Evolutionary conservation across 1,284 basidiomycete species (phyloP).

Genomic region (Cystobasidium pallidum): DNA sequence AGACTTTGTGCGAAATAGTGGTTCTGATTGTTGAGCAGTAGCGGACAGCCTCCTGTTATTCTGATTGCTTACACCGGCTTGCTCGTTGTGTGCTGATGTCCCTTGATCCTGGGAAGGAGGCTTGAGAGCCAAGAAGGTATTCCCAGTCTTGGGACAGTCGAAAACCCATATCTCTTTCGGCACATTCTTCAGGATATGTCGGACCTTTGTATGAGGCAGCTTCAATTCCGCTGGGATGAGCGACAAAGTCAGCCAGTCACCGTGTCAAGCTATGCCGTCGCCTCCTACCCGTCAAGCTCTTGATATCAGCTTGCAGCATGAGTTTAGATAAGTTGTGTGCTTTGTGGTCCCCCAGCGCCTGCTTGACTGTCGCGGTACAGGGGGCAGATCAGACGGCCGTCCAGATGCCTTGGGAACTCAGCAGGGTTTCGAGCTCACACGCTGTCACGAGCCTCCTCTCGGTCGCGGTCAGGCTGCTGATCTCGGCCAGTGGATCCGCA

Average conservation of each 20-base stretch:
- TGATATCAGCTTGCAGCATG: constrained; percentile 7
- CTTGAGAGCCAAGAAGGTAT: not conserved
- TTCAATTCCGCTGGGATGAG: constrained; percentile 8
- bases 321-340: constrained; percentile 7
- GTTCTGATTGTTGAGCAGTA: not conserved
- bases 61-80: not conserved
- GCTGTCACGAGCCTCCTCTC: constrained; percentile 5
- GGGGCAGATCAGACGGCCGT: not conserved
- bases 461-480: constrained; percentile 9
- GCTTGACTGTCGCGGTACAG: constrained; percentile 1
- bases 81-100: not conserved
- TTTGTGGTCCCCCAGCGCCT: constrained; percentile 11
- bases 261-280: no score
- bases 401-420: not conserved
- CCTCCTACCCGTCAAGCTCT: not conserved
- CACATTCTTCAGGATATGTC: constrained; percentile 14
- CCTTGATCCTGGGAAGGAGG: not conserved
- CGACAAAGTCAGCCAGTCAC: not conserved
- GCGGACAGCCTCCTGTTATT: not conserved
- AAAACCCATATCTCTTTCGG: not conserved
- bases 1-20: not conserved
- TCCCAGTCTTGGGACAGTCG: not conserved
- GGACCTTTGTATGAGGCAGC: constrained; percentile 20
- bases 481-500: constrained; percentile 9
- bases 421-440: constrained; percentile 2